Evolutionary conservation across 1,284 basidiomycete species (phyloP), one percentile per base, ranked within the genome.

Genomic region (Butyriboletus appendiculatus): DNA sequence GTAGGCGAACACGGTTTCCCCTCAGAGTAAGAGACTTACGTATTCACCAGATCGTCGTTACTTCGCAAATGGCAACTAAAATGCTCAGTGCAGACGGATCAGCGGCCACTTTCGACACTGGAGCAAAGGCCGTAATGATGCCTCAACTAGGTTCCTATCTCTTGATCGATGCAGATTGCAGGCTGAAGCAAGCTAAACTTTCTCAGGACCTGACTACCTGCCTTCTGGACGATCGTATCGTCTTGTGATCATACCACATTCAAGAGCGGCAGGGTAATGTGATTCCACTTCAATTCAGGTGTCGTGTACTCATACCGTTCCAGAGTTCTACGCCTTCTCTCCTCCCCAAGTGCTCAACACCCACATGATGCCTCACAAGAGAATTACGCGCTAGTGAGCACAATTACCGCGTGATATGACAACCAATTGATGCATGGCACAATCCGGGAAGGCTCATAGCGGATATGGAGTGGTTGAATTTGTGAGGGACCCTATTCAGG

Each of bases 1-100:
- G 88, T 88, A 56, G 48, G 69, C 58, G 38, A 52, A 45, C 45
- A 32, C 41, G 15, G 34, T 45, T 46, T 34, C 20, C 46, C 28
- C 48, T 49, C 47, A 34, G 24, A 39, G 28, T 1, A 42, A 33
- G 30, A n/a, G 20, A 44, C 47, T 58, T 38, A 48, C 49, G 50
- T 44, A 45, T 54, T 26, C 40, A 33, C 37, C 50, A 90, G 87
- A 75, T 87, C 44, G 73, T 88, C 43, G 74, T 79, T 34, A 89
- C 86, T 4, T 84, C 82, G 35, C 88, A 90, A 65, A 74, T 90
- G 55, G 77, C 84, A 10, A 88, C 84, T 0, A 89, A 86, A 63
- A 71, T 88, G 59, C 67, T 88, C 45, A 79, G 81, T 50, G 69
- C 75, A 7, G 83, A 88, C 62, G 88, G 87, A 43, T 74, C 81